These are phyloP conservation scores for Claviceps spartinae DNA, from an alignment of 2,329 filamentous ascomycete species.

Conservation along the genomic window DNA sequence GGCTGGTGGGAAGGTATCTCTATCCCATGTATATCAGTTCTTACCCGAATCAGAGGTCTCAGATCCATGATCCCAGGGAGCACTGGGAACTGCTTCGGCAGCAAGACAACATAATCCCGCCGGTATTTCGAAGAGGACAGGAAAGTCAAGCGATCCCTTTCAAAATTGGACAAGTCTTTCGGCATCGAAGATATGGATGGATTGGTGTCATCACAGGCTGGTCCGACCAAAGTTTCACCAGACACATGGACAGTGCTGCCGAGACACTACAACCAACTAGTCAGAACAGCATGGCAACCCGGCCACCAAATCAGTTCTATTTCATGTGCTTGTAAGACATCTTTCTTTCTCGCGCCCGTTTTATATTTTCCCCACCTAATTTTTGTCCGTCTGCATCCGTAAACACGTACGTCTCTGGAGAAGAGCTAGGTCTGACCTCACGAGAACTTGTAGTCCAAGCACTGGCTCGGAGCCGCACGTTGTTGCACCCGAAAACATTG, in stretches of 20 bases:
- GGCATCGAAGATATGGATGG: slow-evolving; percentile 68
- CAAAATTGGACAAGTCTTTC: slow-evolving; percentile 71
- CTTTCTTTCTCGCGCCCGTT: neutral
- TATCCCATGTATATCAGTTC: slow-evolving; percentile 45
- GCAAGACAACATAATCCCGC: slow-evolving; percentile 29
- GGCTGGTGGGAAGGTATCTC: slow-evolving; percentile 53
- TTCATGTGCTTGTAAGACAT: slow-evolving; percentile 62
- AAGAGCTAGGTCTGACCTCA: neutral
- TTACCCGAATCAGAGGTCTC: slow-evolving; percentile 5
- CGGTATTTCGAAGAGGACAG: slow-evolving; percentile 18
- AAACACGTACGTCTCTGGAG: neutral
- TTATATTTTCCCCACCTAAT: neutral
- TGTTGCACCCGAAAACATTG: slow-evolving; percentile 61
- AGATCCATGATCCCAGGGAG: slow-evolving; percentile 15
- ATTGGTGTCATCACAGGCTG: slow-evolving; percentile 80
- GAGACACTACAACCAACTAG: slow-evolving; percentile 14
- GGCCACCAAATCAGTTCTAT: slow-evolving; percentile 45
- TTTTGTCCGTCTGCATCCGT: neutral
- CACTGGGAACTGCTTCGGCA: slow-evolving; percentile 25
- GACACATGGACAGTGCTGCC: slow-evolving; percentile 14
- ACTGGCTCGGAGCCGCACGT: slow-evolving; percentile 21
- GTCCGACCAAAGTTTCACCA: slow-evolving; percentile 37
- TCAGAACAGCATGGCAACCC: slow-evolving; percentile 7
- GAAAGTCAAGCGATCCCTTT: slow-evolving; percentile 27
- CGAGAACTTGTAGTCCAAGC: slow-evolving; percentile 15